phyloP scores from a whole-genome alignment of 2,329 filamentous ascomycete species.

The Nothopassalora personata region DNA sequence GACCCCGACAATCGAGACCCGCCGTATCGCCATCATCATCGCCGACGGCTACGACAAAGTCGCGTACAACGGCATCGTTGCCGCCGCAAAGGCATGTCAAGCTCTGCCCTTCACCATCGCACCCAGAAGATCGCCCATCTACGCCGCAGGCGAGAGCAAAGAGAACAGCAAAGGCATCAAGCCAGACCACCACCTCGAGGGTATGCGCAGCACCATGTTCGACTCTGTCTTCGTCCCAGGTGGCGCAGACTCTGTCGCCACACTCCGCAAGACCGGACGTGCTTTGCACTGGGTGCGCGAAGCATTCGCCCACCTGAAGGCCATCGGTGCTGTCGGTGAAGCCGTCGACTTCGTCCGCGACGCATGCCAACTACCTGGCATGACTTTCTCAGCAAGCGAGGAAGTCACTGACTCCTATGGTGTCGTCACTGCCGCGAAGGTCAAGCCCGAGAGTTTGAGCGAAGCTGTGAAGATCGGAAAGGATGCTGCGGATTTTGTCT shows the following conservation, averaged over 20 bases:
- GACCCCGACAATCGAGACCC: slow-evolving; percentile 62
- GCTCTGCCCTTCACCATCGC: slow-evolving; percentile 71
- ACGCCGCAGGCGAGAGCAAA: slow-evolving; percentile 54
- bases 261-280: slow-evolving; percentile 63
- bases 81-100: slow-evolving; percentile 55
- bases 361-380: slow-evolving; percentile 42
- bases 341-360: slow-evolving; percentile 59
- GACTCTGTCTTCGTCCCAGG: slow-evolving; percentile 74
- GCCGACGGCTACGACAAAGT: slow-evolving; percentile 69
- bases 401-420: slow-evolving; percentile 65
- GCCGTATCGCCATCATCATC: slow-evolving; percentile 69
- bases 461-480: slow-evolving; percentile 61
- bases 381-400: slow-evolving; percentile 46
- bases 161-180: slow-evolving; percentile 50
- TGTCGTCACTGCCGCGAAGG: slow-evolving; percentile 61
- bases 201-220: slow-evolving; percentile 74
- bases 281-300: slow-evolving; percentile 73
- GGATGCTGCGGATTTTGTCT: slow-evolving; percentile 63
- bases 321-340: slow-evolving; percentile 70
- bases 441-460: slow-evolving; percentile 53
- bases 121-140: slow-evolving; percentile 61
- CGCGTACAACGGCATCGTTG: slow-evolving; percentile 61
- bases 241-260: slow-evolving; percentile 57
- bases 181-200: slow-evolving; percentile 74
- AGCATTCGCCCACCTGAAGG: slow-evolving; percentile 75